Evolutionary conservation across 176 grass and related monocot genomes (phyloP).

Genomic region (Otatea glauca): DNA sequence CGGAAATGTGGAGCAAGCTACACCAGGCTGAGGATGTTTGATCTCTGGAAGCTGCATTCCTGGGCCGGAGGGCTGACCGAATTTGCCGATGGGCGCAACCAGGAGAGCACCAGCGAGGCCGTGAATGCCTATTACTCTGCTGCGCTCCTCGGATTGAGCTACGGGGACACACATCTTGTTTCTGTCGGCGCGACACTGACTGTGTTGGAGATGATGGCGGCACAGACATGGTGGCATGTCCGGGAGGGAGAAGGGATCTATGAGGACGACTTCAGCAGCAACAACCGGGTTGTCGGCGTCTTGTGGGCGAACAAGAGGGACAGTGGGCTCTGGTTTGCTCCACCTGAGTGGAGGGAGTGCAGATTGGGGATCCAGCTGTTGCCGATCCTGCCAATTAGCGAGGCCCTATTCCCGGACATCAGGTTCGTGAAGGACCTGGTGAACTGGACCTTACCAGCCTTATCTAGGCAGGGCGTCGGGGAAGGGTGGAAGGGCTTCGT

Average conservation of each 20-base stretch:
- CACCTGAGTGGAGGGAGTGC: conserved; percentile 79
- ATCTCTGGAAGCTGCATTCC: conserved; percentile 95
- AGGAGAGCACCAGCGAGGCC: conserved; percentile 93
- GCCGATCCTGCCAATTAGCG: conserved; percentile 70
- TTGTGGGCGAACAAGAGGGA: conserved; percentile 97
- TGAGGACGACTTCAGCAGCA: conserved; percentile 74
- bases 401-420: conserved; percentile 70
- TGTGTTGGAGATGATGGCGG: conserved; percentile 72
- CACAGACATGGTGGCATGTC: conserved; percentile 95
- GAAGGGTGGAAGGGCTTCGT: conserved; percentile 98
- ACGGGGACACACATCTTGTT: conserved; percentile 73
- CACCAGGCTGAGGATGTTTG: conserved; percentile 70
- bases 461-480: conserved; percentile 71
- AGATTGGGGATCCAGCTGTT: conserved; percentile 83
- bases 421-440: conserved; percentile 75
- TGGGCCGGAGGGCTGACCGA: conserved; percentile 88
- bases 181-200: conserved; percentile 66
- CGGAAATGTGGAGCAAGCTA: conserved; percentile 59
- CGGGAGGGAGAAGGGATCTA: conserved; percentile 59
- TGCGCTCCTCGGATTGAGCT: conserved; percentile 78
- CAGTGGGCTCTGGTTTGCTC: conserved; percentile 91
- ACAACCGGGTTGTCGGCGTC: conserved; percentile 69
- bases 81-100: conserved; percentile 88
- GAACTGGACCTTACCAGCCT: conserved; percentile 65
- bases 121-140: conserved; percentile 87